These are phyloP conservation scores for Fraxinus excelsior DNA, from an alignment of 257 asterid species.

Conservation along the genomic window DNA sequence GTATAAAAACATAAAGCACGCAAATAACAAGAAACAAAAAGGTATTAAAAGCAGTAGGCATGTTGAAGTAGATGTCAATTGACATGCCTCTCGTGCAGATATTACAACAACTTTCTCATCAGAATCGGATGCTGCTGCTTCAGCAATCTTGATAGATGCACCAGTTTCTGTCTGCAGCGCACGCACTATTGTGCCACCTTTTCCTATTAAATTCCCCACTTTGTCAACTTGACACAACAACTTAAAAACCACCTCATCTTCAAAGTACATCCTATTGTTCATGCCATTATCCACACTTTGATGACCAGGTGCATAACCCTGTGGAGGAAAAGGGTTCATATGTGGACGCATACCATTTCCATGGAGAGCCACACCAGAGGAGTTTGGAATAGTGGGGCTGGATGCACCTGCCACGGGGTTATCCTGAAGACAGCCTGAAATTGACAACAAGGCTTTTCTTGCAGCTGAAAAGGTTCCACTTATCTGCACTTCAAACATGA, in stretches of 20 bases:
- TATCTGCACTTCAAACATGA: constrained; percentile 17
- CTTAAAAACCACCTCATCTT: constrained; percentile 29
- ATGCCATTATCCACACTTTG: constrained; percentile 16
- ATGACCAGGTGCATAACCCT: constrained; percentile 7
- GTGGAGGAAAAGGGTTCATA: constrained; percentile 9
- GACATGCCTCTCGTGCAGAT: constrained; percentile 29
- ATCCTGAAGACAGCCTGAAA: constrained; percentile 30
- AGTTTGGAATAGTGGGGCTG: constrained; percentile 20
- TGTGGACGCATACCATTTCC: constrained; percentile 29
- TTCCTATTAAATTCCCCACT: constrained; percentile 31
- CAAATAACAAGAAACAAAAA: constrained; percentile 4
- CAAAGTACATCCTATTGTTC: constrained; percentile 25
- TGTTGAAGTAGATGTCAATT: not conserved
- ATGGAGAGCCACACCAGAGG: constrained; percentile 8
- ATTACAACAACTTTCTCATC: constrained; percentile 29
- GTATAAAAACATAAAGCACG: not conserved
- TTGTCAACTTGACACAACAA: constrained; percentile 31
- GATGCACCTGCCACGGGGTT: constrained; percentile 15
- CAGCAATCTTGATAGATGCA: constrained; percentile 32
- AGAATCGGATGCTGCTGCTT: constrained; percentile 18
- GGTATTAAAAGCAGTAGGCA: not conserved
- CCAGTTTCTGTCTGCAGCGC: constrained; percentile 28
- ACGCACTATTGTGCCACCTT: constrained; percentile 30
- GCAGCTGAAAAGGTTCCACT: constrained; percentile 23
- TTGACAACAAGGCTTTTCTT: constrained; percentile 27